phyloP scores from a whole-genome alignment of 495 filamentous ascomycete genomes.

The Aspergillus diversus region DNA sequence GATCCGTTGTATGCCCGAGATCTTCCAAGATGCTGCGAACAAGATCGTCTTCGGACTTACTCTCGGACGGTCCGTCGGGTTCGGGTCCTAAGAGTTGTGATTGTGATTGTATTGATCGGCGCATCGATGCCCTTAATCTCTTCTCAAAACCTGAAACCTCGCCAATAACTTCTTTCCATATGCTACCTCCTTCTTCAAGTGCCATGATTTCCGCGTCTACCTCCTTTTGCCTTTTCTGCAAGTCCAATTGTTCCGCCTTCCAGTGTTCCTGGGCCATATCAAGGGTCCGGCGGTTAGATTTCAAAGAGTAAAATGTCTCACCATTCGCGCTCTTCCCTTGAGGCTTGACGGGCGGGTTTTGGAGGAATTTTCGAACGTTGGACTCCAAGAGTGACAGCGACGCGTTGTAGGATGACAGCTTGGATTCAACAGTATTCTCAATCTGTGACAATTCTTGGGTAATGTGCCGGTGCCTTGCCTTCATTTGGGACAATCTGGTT shows the following conservation, averaged over 20 bases:
- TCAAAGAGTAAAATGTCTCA: slow-evolving; percentile 55
- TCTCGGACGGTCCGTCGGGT: slow-evolving; percentile 19
- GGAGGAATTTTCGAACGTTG: slow-evolving; percentile 49
- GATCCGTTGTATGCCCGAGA: slow-evolving; percentile 43
- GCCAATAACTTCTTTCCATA: slow-evolving; percentile 75
- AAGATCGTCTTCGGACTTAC: slow-evolving; percentile 29
- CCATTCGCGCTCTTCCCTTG: slow-evolving; percentile 34
- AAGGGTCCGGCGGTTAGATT: slow-evolving; percentile 70
- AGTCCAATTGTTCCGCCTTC: slow-evolving; percentile 61
- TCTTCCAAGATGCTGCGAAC: slow-evolving; percentile 46
- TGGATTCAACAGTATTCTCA: slow-evolving; percentile 64
- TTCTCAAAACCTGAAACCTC: slow-evolving; percentile 72
- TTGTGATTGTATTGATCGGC: slow-evolving; percentile 33
- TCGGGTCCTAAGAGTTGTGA: slow-evolving; percentile 25
- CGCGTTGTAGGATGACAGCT: slow-evolving; percentile 61
- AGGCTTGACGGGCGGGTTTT: slow-evolving; percentile 49
- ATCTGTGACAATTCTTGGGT: slow-evolving; percentile 62
- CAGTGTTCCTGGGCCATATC: slow-evolving; percentile 80
- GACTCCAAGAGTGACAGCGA: slow-evolving; percentile 58
- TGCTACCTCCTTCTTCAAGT: slow-evolving; percentile 76
- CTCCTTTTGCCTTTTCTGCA: slow-evolving; percentile 59
- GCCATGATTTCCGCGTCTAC: slow-evolving; percentile 73
- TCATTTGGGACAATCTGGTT: slow-evolving; percentile 67
- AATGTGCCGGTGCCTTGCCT: slow-evolving; percentile 63
- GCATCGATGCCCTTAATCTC: slow-evolving; percentile 60